Conservation (phyloP, 495 filamentous ascomycete species). For the Letharia columbiana region DNA sequence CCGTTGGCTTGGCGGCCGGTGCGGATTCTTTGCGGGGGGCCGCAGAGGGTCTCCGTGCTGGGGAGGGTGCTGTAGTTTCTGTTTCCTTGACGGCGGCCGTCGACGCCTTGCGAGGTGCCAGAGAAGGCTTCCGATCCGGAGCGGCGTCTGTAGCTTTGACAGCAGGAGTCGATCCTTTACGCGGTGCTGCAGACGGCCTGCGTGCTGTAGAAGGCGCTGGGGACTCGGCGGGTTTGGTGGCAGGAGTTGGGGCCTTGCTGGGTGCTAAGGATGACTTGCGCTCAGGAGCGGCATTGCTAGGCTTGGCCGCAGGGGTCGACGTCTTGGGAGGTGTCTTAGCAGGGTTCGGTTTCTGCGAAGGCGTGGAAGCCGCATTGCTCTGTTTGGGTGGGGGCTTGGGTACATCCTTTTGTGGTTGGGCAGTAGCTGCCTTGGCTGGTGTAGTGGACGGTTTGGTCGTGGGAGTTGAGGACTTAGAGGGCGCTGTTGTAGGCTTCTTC, state of each 20-base stretch:
- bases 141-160: background rate
- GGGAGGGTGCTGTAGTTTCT: background rate
- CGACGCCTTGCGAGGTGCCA: background rate
- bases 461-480: slow-evolving; percentile 1
- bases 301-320: background rate
- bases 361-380: background rate
- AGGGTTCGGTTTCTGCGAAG: background rate
- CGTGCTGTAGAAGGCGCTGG: background rate
- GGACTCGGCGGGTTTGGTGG: background rate
- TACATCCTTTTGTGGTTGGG: background rate
- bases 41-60: background rate
- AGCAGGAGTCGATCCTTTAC: background rate
- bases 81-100: background rate
- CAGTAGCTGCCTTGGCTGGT: slow-evolving; percentile 2
- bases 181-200: slow-evolving; percentile 6
- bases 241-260: slow-evolving; percentile 1
- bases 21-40: background rate
- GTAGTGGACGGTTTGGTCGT: background rate
- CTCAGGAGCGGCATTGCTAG: slow-evolving; percentile 1
- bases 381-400: slow-evolving; percentile 4
- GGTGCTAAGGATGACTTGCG: slow-evolving; percentile 9
- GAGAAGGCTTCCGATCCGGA: slow-evolving; percentile 5
- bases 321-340: background rate
- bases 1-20: background rate
- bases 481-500: background rate